These are phyloP conservation scores for Immersiporthe knoxdaviesiana DNA, from an alignment of 2,329 filamentous ascomycete genomes.

Conservation along the genomic window DNA sequence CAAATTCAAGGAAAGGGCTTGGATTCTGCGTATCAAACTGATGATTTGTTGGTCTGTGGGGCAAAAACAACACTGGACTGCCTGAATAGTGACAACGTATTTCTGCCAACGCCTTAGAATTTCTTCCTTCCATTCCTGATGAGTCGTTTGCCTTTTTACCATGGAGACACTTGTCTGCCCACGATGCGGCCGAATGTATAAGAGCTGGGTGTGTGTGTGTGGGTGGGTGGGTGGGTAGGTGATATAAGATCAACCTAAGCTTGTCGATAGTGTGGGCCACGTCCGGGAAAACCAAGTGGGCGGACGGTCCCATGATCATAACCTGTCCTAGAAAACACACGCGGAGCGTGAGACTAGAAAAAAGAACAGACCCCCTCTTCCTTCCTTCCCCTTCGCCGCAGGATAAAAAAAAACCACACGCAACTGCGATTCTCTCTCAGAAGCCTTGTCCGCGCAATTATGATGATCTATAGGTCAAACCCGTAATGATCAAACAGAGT, in stretches of 20 bases:
- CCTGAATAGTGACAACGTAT: conserved; percentile 22
- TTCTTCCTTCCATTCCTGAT: conserved; percentile 21
- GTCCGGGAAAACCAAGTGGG: conserved; percentile 20
- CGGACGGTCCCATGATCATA: conserved; percentile 20
- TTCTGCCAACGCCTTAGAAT: conserved; percentile 25
- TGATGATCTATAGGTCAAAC: conserved; percentile 32
- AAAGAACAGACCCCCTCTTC: conserved; percentile 10
- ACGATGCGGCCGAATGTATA: conserved; percentile 26
- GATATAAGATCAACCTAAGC: conserved; percentile 23
- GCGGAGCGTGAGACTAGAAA: conserved; percentile 24
- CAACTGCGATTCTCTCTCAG: conserved; percentile 23
- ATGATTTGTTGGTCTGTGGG: conserved; percentile 20
- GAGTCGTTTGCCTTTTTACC: conserved; percentile 19
- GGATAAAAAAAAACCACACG: conserved; percentile 7
- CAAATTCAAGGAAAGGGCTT: neutral
- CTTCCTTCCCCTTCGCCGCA: conserved; percentile 12
- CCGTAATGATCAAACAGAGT: conserved; percentile 29
- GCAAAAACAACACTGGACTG: conserved; percentile 21
- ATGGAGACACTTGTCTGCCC: conserved; percentile 30
- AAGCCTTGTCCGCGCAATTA: conserved; percentile 31
- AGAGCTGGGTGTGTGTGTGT: conserved; percentile 8
- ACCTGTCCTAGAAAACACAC: conserved; percentile 21
- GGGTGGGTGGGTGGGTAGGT: conserved; percentile 13
- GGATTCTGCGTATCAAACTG: neutral
- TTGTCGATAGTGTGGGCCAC: conserved; percentile 13